Evolutionary conservation across 2,329 filamentous ascomycete species (phyloP).

Genomic region (Ploettnerulaceae sp.): DNA sequence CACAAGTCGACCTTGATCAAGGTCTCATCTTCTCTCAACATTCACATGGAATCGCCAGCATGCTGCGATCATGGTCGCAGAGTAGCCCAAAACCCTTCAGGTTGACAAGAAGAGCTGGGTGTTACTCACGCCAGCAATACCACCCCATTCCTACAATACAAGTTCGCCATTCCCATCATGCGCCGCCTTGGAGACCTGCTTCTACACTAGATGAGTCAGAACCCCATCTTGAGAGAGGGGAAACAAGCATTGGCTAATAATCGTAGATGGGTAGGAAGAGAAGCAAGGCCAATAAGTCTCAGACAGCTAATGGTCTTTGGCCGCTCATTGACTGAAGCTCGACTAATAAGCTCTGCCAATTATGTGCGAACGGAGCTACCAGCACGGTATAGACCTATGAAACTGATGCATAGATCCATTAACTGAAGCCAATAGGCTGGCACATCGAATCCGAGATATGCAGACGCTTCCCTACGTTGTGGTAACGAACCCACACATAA

Average conservation of each 20-base stretch:
- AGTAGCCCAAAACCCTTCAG: constrained; percentile 30
- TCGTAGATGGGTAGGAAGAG: constrained; percentile 81
- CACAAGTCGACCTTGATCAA: not conserved
- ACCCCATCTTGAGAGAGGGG: not conserved
- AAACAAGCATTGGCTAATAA: constrained; percentile 12
- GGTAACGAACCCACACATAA: constrained; percentile 90
- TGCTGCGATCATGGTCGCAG: constrained; percentile 34
- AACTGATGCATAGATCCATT: too few species aligned
- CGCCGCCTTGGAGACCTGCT: constrained; percentile 55
- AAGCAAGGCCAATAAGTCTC: constrained; percentile 91
- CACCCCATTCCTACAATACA: not conserved
- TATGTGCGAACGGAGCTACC: constrained; percentile 95
- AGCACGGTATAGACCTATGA: constrained; percentile 55
- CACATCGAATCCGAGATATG: constrained; percentile 94
- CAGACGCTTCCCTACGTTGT: constrained; percentile 94
- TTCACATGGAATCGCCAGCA: constrained; percentile 33
- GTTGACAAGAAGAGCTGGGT: constrained; percentile 26
- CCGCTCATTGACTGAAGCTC: constrained; percentile 81
- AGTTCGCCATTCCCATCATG: constrained; percentile 19
- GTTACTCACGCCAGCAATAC: constrained; percentile 8
- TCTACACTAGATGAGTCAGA: constrained; percentile 60
- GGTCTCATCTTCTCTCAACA: constrained; percentile 1
- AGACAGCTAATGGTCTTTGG: constrained; percentile 97
- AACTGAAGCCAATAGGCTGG: constrained; percentile 52
- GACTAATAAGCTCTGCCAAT: constrained; percentile 90